Conservation (phyloP, 345 rosid species). For the Eucalyptus tenuipes region DNA sequence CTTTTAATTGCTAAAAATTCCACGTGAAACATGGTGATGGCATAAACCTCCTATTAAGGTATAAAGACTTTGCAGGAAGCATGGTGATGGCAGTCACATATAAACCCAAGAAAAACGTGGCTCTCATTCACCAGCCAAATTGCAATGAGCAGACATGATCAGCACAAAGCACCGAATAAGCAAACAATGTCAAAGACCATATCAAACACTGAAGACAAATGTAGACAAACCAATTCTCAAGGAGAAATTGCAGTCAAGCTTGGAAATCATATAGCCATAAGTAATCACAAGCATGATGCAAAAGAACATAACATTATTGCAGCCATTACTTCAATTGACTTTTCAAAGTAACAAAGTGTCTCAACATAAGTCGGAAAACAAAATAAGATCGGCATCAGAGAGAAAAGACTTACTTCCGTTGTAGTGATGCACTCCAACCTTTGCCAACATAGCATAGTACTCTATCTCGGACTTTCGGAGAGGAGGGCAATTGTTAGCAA, state of each 20-base stretch:
- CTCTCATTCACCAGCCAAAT: neutral
- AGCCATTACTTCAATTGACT: neutral
- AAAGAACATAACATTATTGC: neutral
- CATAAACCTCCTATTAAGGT: neutral
- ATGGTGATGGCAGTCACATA: neutral
- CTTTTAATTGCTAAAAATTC: neutral
- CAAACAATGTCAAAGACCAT: neutral
- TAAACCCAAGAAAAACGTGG: neutral
- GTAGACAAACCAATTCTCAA: neutral
- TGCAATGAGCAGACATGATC: neutral
- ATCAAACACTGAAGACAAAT: neutral
- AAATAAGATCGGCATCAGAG: neutral
- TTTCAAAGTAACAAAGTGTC: neutral
- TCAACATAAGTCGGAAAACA: neutral
- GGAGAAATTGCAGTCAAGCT: neutral
- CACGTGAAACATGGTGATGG: neutral
- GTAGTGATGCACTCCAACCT: conserved; percentile 36
- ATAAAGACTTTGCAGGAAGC: neutral
- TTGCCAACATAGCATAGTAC: conserved; percentile 36
- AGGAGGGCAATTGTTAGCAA: conserved; percentile 32
- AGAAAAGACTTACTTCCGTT: conserved; percentile 21
- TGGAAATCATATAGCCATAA: neutral
- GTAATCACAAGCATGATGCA: neutral
- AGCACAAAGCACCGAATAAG: neutral
- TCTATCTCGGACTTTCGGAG: conserved; percentile 34